Evolutionary conservation across 768 basidiomycete species (phyloP).

Genomic region (Boletus sp.): DNA sequence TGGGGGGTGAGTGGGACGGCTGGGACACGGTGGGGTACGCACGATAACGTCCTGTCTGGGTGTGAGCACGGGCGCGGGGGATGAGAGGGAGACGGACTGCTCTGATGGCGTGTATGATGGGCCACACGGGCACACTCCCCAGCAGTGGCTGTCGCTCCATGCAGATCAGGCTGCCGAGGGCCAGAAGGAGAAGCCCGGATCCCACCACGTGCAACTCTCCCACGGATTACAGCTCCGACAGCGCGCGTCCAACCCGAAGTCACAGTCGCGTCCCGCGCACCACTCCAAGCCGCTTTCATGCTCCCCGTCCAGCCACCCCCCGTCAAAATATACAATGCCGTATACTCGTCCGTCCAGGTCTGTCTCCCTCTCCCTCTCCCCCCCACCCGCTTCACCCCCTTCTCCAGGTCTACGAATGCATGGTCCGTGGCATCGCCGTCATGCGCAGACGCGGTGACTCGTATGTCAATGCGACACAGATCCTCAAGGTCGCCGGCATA

Average conservation of each 20-base stretch:
- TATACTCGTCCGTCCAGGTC: conserved; percentile 87
- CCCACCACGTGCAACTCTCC: conserved; percentile 3
- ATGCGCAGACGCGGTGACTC: conserved; percentile 95
- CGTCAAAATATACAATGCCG: conserved; percentile 90
- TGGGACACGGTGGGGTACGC: background rate
- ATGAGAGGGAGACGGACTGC: conserved; percentile 35
- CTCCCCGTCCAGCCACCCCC: conserved; percentile 42
- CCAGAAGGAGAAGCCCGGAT: background rate
- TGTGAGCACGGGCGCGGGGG: conserved; percentile 7
- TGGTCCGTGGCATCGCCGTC: conserved; percentile 97
- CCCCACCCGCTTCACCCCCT: background rate
- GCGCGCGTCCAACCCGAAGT: conserved; percentile 25
- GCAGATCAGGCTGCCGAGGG: no score
- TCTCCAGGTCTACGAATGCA: conserved; percentile 88
- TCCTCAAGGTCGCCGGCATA: conserved; percentile 97
- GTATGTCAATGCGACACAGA: conserved; percentile 98
- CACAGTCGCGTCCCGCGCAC: conserved; percentile 31
- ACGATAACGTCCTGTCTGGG: conserved; percentile 61
- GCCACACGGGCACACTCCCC: conserved; percentile 65
- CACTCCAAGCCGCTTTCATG: conserved; percentile 24
- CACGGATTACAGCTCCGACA: conserved; percentile 35
- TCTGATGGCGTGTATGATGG: conserved; percentile 77
- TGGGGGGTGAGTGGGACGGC: background rate
- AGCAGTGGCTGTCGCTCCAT: conserved; percentile 41
- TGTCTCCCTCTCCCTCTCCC: conserved; percentile 2